Evolutionary conservation across 495 filamentous ascomycete genomes (phyloP).

Genomic region (Cercophora sp.): DNA sequence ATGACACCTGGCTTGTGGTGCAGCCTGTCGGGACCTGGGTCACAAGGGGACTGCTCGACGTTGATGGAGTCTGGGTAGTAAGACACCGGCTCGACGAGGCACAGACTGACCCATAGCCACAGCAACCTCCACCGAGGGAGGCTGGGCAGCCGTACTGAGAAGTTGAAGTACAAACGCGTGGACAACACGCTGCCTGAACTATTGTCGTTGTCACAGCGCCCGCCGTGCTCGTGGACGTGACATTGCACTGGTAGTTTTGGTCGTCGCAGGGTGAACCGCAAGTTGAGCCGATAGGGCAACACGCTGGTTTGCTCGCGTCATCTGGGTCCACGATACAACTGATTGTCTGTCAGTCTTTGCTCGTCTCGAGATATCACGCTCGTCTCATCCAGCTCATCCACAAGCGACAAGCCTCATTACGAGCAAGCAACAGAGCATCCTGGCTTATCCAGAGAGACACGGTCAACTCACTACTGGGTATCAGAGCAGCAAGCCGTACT

Average conservation of each 20-base stretch:
- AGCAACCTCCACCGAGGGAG: slow-evolving; percentile 42
- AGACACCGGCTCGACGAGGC: slow-evolving; percentile 22
- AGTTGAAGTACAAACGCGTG: slow-evolving; percentile 28
- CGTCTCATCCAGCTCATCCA: too few relatives aligned
- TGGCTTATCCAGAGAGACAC: not conserved
- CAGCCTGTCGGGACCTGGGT: slow-evolving; percentile 47
- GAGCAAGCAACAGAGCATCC: too few relatives aligned
- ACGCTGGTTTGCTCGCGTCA: slow-evolving; percentile 19
- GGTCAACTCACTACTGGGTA: slow-evolving; percentile 6
- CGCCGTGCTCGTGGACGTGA: slow-evolving; percentile 19
- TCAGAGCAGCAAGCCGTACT: slow-evolving; percentile 6
- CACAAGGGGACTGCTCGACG: slow-evolving; percentile 19
- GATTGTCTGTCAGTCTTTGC: not conserved
- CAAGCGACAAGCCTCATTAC: too few relatives aligned
- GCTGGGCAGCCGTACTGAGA: slow-evolving; percentile 41
- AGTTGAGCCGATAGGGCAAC: slow-evolving; percentile 35
- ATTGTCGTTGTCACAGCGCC: slow-evolving; percentile 15
- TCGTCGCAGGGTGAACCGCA: slow-evolving; percentile 33
- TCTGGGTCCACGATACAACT: slow-evolving; percentile 29
- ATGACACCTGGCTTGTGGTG: slow-evolving; percentile 69
- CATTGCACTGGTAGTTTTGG: slow-evolving; percentile 18
- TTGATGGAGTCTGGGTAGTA: slow-evolving; percentile 16
- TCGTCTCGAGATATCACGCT: not conserved
- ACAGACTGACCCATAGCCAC: slow-evolving; percentile 36
- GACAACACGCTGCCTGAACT: slow-evolving; percentile 33